Conservation (phyloP, 1,284 basidiomycete species). For the Amylostereum chailletii region DNA sequence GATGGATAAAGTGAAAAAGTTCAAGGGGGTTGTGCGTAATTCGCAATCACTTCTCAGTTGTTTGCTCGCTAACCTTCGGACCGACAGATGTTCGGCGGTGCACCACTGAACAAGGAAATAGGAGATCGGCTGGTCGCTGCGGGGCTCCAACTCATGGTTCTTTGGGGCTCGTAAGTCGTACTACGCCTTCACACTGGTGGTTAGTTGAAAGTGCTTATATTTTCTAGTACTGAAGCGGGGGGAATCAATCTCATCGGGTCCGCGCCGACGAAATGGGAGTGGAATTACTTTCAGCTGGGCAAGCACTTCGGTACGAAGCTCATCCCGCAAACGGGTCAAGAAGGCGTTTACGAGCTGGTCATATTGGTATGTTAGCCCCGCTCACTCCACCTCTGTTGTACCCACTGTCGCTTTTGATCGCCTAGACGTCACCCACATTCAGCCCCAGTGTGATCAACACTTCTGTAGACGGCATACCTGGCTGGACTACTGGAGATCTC, state of each 20-base stretch:
- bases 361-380: conserved; percentile 11
- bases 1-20: conserved; percentile 10
- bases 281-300: conserved; percentile 19
- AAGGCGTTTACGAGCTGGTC: conserved; percentile 16
- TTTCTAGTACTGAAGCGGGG: conserved; percentile 16
- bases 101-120: conserved; percentile 17
- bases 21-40: conserved; percentile 13
- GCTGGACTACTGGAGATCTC: conserved; percentile 31
- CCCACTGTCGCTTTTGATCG: too few relatives aligned
- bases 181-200: too few relatives aligned
- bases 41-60: background rate
- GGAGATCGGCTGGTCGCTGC: conserved; percentile 15
- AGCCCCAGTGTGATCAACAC: conserved; percentile 20
- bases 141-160: too few relatives aligned
- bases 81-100: conserved; percentile 21
- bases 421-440: background rate
- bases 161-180: too few relatives aligned
- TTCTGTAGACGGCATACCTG: conserved; percentile 16
- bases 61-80: background rate
- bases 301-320: conserved; percentile 9
- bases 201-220: background rate
- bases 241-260: conserved; percentile 8
- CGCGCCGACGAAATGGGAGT: conserved; percentile 10
- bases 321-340: conserved; percentile 12
- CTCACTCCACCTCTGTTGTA: background rate